These are phyloP conservation scores for Phytophthora quininea DNA, from an alignment of 352 stramenopile genomes.

Conservation along the genomic window DNA sequence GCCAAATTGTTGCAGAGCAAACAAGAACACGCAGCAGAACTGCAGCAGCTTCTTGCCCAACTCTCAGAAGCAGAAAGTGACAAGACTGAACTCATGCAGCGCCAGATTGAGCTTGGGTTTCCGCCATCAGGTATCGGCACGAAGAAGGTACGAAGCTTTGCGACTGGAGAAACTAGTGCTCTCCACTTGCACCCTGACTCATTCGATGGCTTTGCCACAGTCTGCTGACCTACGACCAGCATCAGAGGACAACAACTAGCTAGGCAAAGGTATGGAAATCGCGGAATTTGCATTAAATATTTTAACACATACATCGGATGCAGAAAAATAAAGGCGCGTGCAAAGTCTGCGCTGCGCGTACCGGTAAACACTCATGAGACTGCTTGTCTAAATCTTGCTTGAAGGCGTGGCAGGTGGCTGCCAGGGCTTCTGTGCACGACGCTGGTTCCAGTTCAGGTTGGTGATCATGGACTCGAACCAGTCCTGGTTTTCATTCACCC, in stretches of 20 bases:
- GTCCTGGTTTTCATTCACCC: slow-evolving; percentile 90
- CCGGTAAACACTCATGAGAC: background rate
- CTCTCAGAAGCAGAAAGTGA: slow-evolving; percentile 70
- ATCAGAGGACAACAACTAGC: slow-evolving; percentile 5
- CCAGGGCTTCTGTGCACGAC: slow-evolving; percentile 84
- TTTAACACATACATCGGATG: slow-evolving; percentile 35
- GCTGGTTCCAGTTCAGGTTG: slow-evolving; percentile 94
- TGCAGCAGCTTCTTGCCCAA: slow-evolving; percentile 72
- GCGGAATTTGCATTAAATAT: slow-evolving; percentile 36
- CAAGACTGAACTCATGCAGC: slow-evolving; percentile 69
- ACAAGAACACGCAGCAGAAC: slow-evolving; percentile 56
- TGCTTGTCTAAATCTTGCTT: slow-evolving; percentile 35
- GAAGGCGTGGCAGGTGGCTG: slow-evolving; percentile 28
- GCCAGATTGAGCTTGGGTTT: slow-evolving; percentile 49
- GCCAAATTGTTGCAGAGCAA: slow-evolving; percentile 56
- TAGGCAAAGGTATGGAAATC: slow-evolving; percentile 2
- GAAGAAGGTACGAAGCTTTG: slow-evolving; percentile 21
- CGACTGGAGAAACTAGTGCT: background rate
- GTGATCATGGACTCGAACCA: slow-evolving; percentile 94
- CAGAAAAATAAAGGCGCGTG: slow-evolving; percentile 30
- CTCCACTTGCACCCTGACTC: background rate
- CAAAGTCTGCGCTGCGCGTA: slow-evolving; percentile 23
- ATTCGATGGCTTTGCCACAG: background rate
- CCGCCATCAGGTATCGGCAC: slow-evolving; percentile 13
- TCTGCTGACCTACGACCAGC: slow-evolving; percentile 3